These are phyloP conservation scores for Gossypium australe DNA, from an alignment of 345 rosid species.

Conservation along the genomic window DNA sequence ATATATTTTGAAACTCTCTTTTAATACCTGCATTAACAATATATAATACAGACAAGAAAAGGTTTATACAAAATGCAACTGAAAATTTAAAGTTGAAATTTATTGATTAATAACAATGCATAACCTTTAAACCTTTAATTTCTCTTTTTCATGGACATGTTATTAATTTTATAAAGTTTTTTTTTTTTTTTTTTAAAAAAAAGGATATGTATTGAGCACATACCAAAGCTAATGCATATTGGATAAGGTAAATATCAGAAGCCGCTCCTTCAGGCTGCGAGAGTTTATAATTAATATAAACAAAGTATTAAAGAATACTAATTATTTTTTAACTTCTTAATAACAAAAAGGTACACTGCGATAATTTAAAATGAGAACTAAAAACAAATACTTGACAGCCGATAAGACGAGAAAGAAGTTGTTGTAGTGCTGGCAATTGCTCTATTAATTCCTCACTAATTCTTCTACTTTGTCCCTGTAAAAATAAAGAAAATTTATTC, in stretches of 20 bases:
- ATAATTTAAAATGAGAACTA: too few relatives aligned
- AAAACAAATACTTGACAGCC: conserved; percentile 56
- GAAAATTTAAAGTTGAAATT: too few relatives aligned
- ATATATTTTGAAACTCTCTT: conserved; percentile 93
- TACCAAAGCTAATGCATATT: conserved; percentile 88
- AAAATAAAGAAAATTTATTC: not conserved
- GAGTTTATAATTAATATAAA: not conserved
- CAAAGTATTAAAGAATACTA: too few relatives aligned
- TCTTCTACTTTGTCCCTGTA: conserved; percentile 67
- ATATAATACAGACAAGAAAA: not conserved
- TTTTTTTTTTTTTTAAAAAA: not conserved
- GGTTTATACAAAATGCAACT: too few relatives aligned
- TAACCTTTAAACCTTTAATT: too few relatives aligned
- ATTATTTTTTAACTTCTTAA: too few relatives aligned
- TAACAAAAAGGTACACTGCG: too few relatives aligned
- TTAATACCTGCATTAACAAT: conserved; percentile 44
- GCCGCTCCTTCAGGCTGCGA: conserved; percentile 90
- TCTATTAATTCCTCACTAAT: conserved; percentile 61
- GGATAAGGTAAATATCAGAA: conserved; percentile 68
- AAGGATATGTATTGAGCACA: not conserved
- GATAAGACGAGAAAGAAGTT: conserved; percentile 76
- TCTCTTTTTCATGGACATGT: too few relatives aligned
- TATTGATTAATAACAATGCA: too few relatives aligned
- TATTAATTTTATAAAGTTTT: not conserved
- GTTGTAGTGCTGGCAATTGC: conserved; percentile 88